Conservation (phyloP, 345 rosid species). For the Bruguiera gymnorhiza region DNA sequence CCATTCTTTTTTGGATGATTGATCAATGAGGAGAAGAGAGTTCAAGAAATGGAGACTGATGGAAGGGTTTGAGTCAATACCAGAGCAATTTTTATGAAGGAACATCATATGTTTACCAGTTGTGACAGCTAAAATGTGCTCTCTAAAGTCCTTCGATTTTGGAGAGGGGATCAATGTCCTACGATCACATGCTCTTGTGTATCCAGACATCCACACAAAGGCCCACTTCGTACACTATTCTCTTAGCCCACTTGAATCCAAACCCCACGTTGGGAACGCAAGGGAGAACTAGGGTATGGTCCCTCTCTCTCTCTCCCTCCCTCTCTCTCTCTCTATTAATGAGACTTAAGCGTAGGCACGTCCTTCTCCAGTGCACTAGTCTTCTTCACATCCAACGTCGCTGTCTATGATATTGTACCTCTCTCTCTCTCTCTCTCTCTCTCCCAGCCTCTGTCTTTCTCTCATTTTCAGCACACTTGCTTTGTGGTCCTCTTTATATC, state of each 20-base stretch:
- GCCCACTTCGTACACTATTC: conserved; percentile 76
- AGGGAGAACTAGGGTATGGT: conserved; percentile 1
- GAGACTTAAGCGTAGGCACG: conserved; percentile 28
- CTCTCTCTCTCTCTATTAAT: not conserved
- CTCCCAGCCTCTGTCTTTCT: conserved; percentile 24
- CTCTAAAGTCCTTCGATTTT: not conserved
- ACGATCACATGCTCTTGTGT: conserved; percentile 64
- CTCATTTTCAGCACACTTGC: conserved; percentile 20
- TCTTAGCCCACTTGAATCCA: conserved; percentile 51
- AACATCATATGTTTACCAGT: too few relatives aligned
- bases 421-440: conserved; percentile 38
- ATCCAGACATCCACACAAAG: conserved; percentile 52
- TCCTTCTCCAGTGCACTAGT: conserved; percentile 68
- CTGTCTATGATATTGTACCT: conserved; percentile 44
- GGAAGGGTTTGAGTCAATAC: too few relatives aligned
- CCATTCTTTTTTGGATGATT: too few relatives aligned
- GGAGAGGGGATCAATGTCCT: conserved; percentile 31
- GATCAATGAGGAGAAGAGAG: too few relatives aligned
- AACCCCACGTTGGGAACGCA: conserved; percentile 58
- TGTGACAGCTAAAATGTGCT: too few relatives aligned
- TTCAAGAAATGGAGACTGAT: too few relatives aligned
- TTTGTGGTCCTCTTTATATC: conserved; percentile 76
- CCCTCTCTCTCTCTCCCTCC: conserved; percentile 17
- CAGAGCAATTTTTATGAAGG: too few relatives aligned
- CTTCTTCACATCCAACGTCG: conserved; percentile 76